Percentiles rank a stretch among this genome's conserved stretches.
Evolutionary conservation across 768 basidiomycete genomes (phyloP).

Genomic region (Ramaria rubella): DNA sequence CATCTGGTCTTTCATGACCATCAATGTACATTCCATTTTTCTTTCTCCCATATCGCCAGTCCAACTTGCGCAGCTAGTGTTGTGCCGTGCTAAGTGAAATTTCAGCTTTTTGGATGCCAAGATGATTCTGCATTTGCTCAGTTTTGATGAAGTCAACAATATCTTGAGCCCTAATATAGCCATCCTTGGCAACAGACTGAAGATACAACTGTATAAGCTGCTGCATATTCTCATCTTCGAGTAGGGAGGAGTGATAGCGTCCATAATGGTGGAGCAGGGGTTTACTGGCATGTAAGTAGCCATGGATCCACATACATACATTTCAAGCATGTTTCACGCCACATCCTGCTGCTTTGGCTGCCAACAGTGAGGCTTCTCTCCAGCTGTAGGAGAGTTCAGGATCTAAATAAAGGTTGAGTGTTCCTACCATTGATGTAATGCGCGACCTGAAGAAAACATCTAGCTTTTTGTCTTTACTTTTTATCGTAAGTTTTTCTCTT

Average conservation of each 20-base stretch:
- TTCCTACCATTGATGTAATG: constrained; percentile 27
- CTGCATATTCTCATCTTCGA: constrained; percentile 9
- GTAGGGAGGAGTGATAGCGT: constrained; percentile 2
- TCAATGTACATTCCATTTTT: too few relatives aligned
- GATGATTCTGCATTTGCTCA: background rate
- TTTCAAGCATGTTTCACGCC: constrained; percentile 24
- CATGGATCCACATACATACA: constrained; percentile 23
- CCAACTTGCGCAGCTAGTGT: constrained; percentile 10
- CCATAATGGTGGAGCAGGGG: constrained; percentile 6
- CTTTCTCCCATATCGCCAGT: too few relatives aligned
- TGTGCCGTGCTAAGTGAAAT: constrained; percentile 11
- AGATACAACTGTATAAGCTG: constrained; percentile 10
- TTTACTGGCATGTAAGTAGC: background rate
- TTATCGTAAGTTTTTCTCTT: constrained; percentile 15
- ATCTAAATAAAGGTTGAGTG: constrained; percentile 32
- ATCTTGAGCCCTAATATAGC: background rate
- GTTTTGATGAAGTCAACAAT: constrained; percentile 1
- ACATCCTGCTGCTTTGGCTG: constrained; percentile 22
- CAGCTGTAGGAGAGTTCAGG: constrained; percentile 25
- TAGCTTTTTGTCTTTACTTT: constrained; percentile 24
- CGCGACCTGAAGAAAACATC: constrained; percentile 25
- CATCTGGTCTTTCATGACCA: too few relatives aligned
- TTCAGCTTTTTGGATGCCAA: background rate
- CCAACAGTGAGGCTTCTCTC: constrained; percentile 27
- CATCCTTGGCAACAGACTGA: background rate